These are phyloP conservation scores for Hymenoscyphus fructigenus DNA, from an alignment of 2,329 filamentous ascomycete genomes.

Conservation along the genomic window DNA sequence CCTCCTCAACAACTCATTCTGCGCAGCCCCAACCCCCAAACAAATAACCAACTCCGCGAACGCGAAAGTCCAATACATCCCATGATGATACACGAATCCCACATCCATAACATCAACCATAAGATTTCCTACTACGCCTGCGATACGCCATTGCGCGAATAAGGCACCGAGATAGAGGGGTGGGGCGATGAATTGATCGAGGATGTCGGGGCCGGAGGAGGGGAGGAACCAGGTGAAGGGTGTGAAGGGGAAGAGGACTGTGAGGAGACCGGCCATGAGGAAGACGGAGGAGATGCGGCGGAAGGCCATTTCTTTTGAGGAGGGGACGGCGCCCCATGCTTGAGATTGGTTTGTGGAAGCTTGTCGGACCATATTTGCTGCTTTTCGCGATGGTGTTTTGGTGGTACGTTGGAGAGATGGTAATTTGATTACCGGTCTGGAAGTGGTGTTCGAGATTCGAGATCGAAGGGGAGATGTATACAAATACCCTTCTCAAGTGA, in stretches of 20 bases:
- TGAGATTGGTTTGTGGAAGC: constrained; percentile 15
- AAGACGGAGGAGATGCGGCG: constrained; percentile 24
- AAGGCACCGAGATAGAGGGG: constrained; percentile 23
- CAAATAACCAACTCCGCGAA: constrained; percentile 13
- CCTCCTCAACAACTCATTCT: constrained; percentile 21
- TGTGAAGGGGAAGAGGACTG: constrained; percentile 23
- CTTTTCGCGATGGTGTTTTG: too few species aligned
- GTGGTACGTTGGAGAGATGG: too few species aligned
- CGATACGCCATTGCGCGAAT: constrained; percentile 27
- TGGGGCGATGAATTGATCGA: constrained; percentile 24
- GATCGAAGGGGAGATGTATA: too few species aligned
- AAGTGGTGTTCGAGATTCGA: too few species aligned
- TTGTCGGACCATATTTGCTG: constrained; percentile 19
- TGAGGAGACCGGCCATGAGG: constrained; percentile 24
- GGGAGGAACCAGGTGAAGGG: constrained; percentile 25
- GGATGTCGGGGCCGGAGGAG: constrained; percentile 18
- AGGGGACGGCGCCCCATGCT: constrained; percentile 23
- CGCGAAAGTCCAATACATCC: constrained; percentile 24
- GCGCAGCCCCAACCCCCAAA: constrained; percentile 14
- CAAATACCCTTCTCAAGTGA: too few species aligned
- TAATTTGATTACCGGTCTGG: too few species aligned
- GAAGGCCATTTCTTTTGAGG: constrained; percentile 19
- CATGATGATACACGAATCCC: constrained; percentile 21
- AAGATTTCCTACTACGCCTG: constrained; percentile 19
- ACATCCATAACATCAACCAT: constrained; percentile 15